Evolutionary conservation across 176 grass and related monocot species (phyloP).

Genomic region (Secale cereale): DNA sequence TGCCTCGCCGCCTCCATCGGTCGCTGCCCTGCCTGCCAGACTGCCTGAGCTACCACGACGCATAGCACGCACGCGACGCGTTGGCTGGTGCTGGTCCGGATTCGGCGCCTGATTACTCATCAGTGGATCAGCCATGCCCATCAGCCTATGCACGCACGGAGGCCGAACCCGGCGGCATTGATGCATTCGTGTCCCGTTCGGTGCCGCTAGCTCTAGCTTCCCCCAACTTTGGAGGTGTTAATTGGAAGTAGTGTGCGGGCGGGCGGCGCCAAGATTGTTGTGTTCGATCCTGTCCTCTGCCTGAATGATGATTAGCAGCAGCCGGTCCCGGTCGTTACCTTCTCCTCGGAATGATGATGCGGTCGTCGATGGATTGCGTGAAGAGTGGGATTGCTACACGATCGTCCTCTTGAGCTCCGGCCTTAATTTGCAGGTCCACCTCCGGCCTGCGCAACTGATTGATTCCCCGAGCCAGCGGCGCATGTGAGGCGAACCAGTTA

Average conservation of each 20-base stretch:
- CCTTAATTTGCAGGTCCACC: no score
- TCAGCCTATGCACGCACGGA: background rate
- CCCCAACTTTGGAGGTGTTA: constrained; percentile 43
- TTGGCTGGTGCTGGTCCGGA: background rate
- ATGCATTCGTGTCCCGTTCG: background rate
- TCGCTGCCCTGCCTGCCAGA: background rate
- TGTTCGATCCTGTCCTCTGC: no score
- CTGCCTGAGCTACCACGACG: background rate
- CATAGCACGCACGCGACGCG: background rate
- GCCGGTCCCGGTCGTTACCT: no score
- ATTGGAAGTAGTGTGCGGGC: background rate
- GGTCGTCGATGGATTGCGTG: background rate
- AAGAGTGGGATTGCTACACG: no score
- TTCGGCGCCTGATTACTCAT: background rate
- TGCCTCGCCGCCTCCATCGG: background rate
- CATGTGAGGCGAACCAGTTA: background rate
- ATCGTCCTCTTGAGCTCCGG: no score
- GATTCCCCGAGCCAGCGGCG: background rate
- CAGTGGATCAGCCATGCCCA: background rate
- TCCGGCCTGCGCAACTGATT: no score
- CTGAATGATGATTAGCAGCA: no score
- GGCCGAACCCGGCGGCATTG: background rate
- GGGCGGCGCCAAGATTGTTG: background rate
- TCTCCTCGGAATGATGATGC: no score
- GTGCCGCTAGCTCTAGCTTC: background rate